A percentile compares a stretch with the other conserved stretches of the same genome.
Conservation (phyloP, 2,329 filamentous ascomycete genomes). For the Aspergillus glaucus region DNA sequence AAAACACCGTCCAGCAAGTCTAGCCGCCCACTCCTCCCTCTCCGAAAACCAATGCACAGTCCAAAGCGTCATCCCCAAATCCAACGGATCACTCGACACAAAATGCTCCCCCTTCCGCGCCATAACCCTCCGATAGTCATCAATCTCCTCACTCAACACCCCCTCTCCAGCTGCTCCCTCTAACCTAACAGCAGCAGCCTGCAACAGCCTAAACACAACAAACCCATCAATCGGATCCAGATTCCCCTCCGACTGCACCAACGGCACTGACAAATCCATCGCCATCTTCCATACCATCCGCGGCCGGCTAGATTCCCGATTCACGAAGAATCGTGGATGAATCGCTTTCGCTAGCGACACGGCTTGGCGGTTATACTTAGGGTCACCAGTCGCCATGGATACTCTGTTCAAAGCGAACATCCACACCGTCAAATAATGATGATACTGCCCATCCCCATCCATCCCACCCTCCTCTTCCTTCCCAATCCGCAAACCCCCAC, state of each 20-base stretch:
- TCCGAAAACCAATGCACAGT: slow-evolving; percentile 46
- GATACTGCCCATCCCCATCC: slow-evolving; percentile 56
- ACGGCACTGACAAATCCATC: slow-evolving; percentile 41
- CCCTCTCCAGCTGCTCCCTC: slow-evolving; percentile 12
- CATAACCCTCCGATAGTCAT: slow-evolving; percentile 48
- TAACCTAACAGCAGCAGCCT: slow-evolving; percentile 32
- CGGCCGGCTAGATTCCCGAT: slow-evolving; percentile 26
- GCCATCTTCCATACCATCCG: slow-evolving; percentile 54
- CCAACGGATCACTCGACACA: slow-evolving; percentile 47
- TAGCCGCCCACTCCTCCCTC: slow-evolving; percentile 44
- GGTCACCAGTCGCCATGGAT: slow-evolving; percentile 42
- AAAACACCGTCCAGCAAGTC: slow-evolving; percentile 31
- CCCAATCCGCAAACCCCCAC: slow-evolving; percentile 54
- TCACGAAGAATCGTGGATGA: slow-evolving; percentile 47
- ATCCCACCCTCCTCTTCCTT: slow-evolving; percentile 45
- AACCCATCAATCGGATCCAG: slow-evolving; percentile 52
- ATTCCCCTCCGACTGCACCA: slow-evolving; percentile 50
- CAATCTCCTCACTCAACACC: slow-evolving; percentile 45
- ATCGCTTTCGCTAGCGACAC: slow-evolving; percentile 48
- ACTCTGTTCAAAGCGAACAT: slow-evolving; percentile 57
- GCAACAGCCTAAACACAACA: slow-evolving; percentile 46
- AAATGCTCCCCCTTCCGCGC: slow-evolving; percentile 38
- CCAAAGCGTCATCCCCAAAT: slow-evolving; percentile 57
- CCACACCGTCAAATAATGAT: slow-evolving; percentile 57
- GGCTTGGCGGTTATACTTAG: slow-evolving; percentile 46